Evolutionary conservation across 2,329 filamentous ascomycete species (phyloP).

Genomic region (Fusarium sp.): DNA sequence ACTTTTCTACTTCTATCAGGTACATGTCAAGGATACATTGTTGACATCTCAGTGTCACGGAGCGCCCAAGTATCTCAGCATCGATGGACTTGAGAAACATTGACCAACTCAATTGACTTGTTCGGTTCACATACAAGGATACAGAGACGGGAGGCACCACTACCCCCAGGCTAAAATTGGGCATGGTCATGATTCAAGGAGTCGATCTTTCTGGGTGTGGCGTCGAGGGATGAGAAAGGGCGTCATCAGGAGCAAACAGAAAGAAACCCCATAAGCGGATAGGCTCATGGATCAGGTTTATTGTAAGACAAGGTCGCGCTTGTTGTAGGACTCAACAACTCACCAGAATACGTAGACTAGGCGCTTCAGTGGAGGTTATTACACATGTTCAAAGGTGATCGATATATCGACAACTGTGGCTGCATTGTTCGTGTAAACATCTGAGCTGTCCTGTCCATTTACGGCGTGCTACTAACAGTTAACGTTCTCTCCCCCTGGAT

Average conservation of each 20-base stretch:
- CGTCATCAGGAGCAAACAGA: slow-evolving; percentile 28
- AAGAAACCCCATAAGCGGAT: slow-evolving; percentile 18
- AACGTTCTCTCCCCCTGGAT: slow-evolving; percentile 11
- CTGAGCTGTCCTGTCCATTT: slow-evolving; percentile 16
- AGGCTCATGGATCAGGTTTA: slow-evolving; percentile 7
- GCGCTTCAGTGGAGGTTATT: not conserved
- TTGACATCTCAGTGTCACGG: not conserved
- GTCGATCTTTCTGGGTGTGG: slow-evolving; percentile 34
- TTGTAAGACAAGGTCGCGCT: slow-evolving; percentile 5
- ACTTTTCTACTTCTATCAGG: not conserved
- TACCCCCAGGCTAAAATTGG: slow-evolving; percentile 26
- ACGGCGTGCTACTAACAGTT: not conserved
- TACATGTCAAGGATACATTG: not conserved
- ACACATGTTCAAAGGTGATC: not conserved
- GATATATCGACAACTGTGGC: slow-evolving; percentile 9
- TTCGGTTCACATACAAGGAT: slow-evolving; percentile 33
- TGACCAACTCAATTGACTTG: slow-evolving; percentile 1
- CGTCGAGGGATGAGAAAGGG: slow-evolving; percentile 34
- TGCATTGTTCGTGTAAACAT: slow-evolving; percentile 27
- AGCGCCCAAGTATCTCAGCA: not conserved
- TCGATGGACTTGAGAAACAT: slow-evolving; percentile 6
- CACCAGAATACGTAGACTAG: not conserved
- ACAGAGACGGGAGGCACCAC: slow-evolving; percentile 24
- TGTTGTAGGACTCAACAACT: slow-evolving; percentile 7
- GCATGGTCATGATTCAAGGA: slow-evolving; percentile 42